Conservation (phyloP, 805 yeast species). For the Cyberlindnera euphorbiae region DNA sequence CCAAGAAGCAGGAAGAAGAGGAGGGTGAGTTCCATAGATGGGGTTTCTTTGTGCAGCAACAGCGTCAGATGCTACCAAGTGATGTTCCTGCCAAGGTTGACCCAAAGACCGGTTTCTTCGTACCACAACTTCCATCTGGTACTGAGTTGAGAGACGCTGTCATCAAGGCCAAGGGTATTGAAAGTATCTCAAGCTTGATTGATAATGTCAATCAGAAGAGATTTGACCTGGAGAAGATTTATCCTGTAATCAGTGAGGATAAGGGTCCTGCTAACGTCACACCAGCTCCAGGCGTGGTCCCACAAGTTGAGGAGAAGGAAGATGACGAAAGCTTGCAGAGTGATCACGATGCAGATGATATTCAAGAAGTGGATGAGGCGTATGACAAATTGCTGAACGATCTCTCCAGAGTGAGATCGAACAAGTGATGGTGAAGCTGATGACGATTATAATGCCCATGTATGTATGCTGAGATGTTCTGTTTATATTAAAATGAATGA, state of each 20-base stretch:
- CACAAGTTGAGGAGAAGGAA: background rate
- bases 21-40: constrained; percentile 90
- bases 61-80: constrained; percentile 31
- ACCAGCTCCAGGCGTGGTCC: too few relatives aligned
- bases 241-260: constrained; percentile 26
- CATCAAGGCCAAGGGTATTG: constrained; percentile 71
- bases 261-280: background rate
- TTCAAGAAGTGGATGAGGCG: constrained; percentile 57
- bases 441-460: too few relatives aligned
- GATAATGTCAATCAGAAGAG: constrained; percentile 56
- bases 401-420: constrained; percentile 59
- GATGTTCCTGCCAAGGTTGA: constrained; percentile 12
- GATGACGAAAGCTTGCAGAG: constrained; percentile 11
- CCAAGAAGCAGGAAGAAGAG: constrained; percentile 77
- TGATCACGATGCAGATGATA: constrained; percentile 11
- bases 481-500: background rate
- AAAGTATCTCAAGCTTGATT: constrained; percentile 62
- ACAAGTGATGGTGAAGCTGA: constrained; percentile 23
- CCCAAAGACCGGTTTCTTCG: constrained; percentile 15
- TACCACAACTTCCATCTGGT: constrained; percentile 41
- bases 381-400: constrained; percentile 69
- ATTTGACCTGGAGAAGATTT: constrained; percentile 46
- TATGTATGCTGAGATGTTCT: background rate
- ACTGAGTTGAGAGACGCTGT: constrained; percentile 48
- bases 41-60: constrained; percentile 75